Conservation (phyloP, 805 yeast species). For the Priceomyces haplophilus region DNA sequence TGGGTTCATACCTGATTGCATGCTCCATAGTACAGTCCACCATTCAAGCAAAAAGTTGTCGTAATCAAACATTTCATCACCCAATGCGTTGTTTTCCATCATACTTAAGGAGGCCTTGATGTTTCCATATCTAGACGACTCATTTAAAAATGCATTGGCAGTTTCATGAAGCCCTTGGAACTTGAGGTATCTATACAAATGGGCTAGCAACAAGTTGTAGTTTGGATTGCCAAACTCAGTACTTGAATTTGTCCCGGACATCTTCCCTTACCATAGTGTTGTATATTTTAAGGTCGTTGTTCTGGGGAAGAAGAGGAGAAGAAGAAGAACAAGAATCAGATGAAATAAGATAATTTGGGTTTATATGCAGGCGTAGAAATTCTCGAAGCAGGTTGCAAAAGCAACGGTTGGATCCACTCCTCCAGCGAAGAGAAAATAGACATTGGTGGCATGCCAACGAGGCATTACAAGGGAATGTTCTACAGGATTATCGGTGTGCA, state of each 20-base stretch:
- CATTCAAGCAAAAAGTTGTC: slow-evolving; percentile 53
- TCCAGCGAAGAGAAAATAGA: background rate
- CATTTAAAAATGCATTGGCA: slow-evolving; percentile 46
- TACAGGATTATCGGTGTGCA: too few relatives aligned
- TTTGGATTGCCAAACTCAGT: background rate
- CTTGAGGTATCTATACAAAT: slow-evolving; percentile 48
- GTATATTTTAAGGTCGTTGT: background rate
- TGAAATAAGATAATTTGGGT: too few relatives aligned
- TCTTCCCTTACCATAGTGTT: background rate
- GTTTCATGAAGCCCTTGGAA: slow-evolving; percentile 48
- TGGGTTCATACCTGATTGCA: slow-evolving; percentile 44
- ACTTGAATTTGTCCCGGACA: background rate
- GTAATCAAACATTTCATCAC: background rate
- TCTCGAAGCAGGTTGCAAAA: background rate
- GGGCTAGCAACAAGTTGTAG: slow-evolving; percentile 44
- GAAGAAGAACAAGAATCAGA: background rate
- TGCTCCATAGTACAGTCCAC: slow-evolving; percentile 53
- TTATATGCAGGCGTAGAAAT: background rate
- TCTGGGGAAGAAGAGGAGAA: background rate
- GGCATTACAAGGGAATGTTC: too few relatives aligned
- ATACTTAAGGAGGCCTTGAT: background rate
- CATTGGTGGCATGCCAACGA: too few relatives aligned
- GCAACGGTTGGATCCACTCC: background rate
- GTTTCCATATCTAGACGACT: slow-evolving; percentile 12
- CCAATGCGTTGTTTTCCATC: background rate